Base-by-base conservation (phyloP, 2,329 filamentous ascomycete species). In the Ophiocordyceps australis region DNA sequence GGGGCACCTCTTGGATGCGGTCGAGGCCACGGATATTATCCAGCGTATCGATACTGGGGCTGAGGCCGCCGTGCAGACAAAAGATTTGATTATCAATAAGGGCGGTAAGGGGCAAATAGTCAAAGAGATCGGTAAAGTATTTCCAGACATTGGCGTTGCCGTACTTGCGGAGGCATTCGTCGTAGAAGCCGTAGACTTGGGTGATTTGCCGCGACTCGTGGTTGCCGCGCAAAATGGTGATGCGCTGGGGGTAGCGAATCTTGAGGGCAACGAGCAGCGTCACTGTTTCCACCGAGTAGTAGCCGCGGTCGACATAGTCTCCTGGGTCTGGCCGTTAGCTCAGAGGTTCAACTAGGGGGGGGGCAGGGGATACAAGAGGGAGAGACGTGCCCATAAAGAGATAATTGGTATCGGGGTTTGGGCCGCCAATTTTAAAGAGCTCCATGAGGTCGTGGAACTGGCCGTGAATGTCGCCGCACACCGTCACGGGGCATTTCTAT, bases 371-470 rank as follows among this genome's bases (percentile, higher is more conserved):
- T n/a, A 26, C 26, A 19, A 9, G 17, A 12, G 10, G 11, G 11
- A 16, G 13, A 23, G 36, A 31, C 72, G 47, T 58, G 89, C 82
- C 85, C 83, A 98, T 95, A 62, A 95, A 95, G 38, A 95, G 75
- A 57, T 95, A 95, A 62, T 95, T 95, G 47, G 89, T 95, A 55
- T 98, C 89, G 38, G 89, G 89, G 49, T 93, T 94, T 32, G 85
- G 83, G 28, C 89, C 89, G 40, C 89, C 89, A 52, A 98, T 95
- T 61, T 92, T 91, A 69, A 98, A 98, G 28, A 98, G 72, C 59
- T 98, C 89, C 83, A 98, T 95, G 53, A 98, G 59, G 49, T 98
- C 89, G 55, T 95, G 86, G 53, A 95, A 95, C 57, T 98, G 89
- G 38, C 89, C 89, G 55, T 98, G 89, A 50, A 98, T 98, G 57